These are phyloP conservation scores for Pyracantha coccinea DNA, from an alignment of 331 rosid species.

Conservation along the genomic window DNA sequence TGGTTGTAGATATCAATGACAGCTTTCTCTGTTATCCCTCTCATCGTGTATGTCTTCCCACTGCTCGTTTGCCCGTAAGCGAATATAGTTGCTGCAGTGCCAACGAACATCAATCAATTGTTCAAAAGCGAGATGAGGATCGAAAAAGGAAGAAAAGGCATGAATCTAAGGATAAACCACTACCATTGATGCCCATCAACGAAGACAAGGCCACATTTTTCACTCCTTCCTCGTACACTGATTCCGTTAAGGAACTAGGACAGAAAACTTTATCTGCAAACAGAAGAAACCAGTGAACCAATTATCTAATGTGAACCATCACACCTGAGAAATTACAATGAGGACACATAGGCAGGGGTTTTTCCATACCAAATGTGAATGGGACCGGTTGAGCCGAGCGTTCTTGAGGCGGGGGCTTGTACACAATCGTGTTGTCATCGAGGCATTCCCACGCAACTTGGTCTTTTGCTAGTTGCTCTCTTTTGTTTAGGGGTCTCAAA, in stretches of 20 bases:
- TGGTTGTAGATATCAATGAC: slow-evolving; percentile 85
- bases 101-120: slow-evolving; percentile 8
- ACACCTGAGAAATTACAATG: not conserved
- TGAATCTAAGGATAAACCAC: not conserved
- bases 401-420: slow-evolving; percentile 59
- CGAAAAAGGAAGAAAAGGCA: not conserved
- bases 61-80: slow-evolving; percentile 99
- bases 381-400: slow-evolving; percentile 61
- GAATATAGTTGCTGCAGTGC: slow-evolving; percentile 76
- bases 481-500: slow-evolving; percentile 77
- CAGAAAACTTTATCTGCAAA: slow-evolving; percentile 85
- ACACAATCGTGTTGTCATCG: slow-evolving; percentile 61
- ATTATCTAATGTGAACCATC: not conserved
- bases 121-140: not conserved
- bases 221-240: slow-evolving; percentile 94
- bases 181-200: slow-evolving; percentile 94
- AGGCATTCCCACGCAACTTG: slow-evolving; percentile 96
- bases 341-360: not conserved
- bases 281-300: slow-evolving; percentile 12
- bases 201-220: slow-evolving; percentile 91
- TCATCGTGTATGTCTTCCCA: slow-evolving; percentile 97
- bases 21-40: slow-evolving; percentile 97
- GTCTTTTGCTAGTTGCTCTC: slow-evolving; percentile 82
- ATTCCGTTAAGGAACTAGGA: slow-evolving; percentile 56
- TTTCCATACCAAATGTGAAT: slow-evolving; percentile 69